phyloP scores from a whole-genome alignment of 2,329 filamentous ascomycete genomes.

The Bipolaris cookei region DNA sequence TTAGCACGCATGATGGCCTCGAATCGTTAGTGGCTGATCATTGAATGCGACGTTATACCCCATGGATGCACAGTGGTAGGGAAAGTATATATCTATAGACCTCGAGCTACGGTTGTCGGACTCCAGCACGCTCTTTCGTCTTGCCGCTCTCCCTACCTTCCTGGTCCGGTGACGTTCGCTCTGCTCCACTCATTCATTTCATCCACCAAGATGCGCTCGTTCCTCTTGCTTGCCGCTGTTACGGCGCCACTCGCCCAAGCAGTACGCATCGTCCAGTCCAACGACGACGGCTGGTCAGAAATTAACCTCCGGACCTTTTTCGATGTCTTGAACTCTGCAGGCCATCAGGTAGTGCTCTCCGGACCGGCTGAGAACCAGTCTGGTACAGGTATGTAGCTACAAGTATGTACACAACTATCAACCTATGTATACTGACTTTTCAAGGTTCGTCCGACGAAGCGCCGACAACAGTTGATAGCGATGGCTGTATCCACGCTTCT shows the following conservation, averaged over 20 bases:
- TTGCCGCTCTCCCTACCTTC: neutral
- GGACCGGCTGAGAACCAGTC: constrained; percentile 71
- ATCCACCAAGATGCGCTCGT: constrained; percentile 33
- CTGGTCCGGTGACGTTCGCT: constrained; percentile 8
- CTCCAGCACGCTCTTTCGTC: neutral
- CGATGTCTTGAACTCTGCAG: constrained; percentile 60
- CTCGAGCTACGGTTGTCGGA: neutral
- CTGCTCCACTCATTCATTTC: constrained; percentile 45
- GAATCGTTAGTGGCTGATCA: constrained; percentile 1
- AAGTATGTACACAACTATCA: neutral
- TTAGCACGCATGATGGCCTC: constrained; percentile 8
- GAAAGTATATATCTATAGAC: constrained; percentile 19
- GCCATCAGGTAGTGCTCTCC: constrained; percentile 68
- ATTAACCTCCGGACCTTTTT: constrained; percentile 68
- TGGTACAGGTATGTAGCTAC: constrained; percentile 58
- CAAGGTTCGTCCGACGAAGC: constrained; percentile 61
- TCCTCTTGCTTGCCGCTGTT: constrained; percentile 32
- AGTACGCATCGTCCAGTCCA: constrained; percentile 61
- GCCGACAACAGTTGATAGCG: constrained; percentile 55
- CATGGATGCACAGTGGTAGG: neutral
- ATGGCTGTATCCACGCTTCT: constrained; percentile 66
- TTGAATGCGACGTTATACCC: neutral
- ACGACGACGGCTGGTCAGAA: constrained; percentile 78
- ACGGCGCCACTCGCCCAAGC: constrained; percentile 37
- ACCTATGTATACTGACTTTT: constrained; percentile 8